Evolutionary conservation across 805 yeast genomes (phyloP).

Genomic region (Teunomyces barrocoloradensis): DNA sequence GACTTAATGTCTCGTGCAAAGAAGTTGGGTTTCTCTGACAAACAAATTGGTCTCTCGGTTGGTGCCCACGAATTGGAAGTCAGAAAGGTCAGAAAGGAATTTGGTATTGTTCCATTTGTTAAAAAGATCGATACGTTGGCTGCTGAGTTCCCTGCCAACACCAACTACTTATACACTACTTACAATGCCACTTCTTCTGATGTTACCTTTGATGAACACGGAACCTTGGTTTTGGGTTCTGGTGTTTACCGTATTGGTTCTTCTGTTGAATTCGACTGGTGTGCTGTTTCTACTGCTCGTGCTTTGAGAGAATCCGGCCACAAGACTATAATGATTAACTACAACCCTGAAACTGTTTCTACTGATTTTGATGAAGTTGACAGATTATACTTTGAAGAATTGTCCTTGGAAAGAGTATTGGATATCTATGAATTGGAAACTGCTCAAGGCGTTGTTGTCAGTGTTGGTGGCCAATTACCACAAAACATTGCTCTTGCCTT

Average conservation of each 20-base stretch:
- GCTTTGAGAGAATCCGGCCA: conserved; percentile 84
- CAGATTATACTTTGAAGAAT: conserved; percentile 92
- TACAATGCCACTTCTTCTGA: conserved; percentile 89
- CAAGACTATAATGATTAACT: conserved; percentile 93
- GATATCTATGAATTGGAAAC: conserved; percentile 93
- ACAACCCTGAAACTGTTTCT: conserved; percentile 97
- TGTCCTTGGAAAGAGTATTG: conserved; percentile 92
- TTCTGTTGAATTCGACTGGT: conserved; percentile 98
- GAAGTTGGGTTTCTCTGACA: conserved; percentile 92
- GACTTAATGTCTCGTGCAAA: conserved; percentile 78
- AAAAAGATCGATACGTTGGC: conserved; percentile 97
- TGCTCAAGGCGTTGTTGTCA: conserved; percentile 87
- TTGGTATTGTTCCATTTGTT: conserved; percentile 85
- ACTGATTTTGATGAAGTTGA: conserved; percentile 99
- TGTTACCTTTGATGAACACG: conserved; percentile 81
- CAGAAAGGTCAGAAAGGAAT: conserved; percentile 75
- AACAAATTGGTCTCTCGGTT: conserved; percentile 81
- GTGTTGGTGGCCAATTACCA: conserved; percentile 98
- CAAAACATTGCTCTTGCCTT: conserved; percentile 91
- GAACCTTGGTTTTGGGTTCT: conserved; percentile 94
- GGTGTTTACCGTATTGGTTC: conserved; percentile 99
- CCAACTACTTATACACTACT: conserved; percentile 94
- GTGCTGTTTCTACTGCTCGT: conserved; percentile 96
- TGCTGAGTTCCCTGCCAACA: conserved; percentile 97
- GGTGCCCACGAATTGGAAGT: conserved; percentile 75